Evolutionary conservation across 257 asterid genomes (phyloP).

Genomic region (Ajuga chamaepitys): DNA sequence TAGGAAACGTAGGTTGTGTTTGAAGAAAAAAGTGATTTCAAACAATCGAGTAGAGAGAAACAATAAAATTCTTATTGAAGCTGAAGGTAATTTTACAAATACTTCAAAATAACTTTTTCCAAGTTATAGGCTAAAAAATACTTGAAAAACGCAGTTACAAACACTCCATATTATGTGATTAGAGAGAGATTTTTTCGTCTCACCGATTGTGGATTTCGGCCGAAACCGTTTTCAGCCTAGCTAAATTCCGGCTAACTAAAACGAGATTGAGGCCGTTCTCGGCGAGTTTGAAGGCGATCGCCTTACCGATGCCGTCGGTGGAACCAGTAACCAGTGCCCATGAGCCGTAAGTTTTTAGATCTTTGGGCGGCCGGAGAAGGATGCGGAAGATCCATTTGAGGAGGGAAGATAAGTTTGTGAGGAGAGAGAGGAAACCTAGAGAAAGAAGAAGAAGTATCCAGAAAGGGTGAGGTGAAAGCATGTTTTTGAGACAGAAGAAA

Average conservation of each 20-base stretch:
- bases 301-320: conserved; percentile 78
- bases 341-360: conserved; percentile 54
- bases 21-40: too few relatives aligned
- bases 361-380: conserved; percentile 41
- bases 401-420: conserved; percentile 18
- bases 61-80: too few relatives aligned
- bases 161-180: too few relatives aligned
- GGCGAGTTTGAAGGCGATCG: conserved; percentile 71
- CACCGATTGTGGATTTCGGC: conserved; percentile 26
- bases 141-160: too few relatives aligned
- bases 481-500: background rate
- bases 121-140: too few relatives aligned
- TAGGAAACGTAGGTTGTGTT: too few relatives aligned
- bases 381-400: conserved; percentile 36
- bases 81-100: too few relatives aligned
- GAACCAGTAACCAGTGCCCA: conserved; percentile 89
- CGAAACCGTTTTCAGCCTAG: conserved; percentile 37
- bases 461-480: conserved; percentile 31
- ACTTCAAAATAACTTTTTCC: too few relatives aligned
- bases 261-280: conserved; percentile 54
- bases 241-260: conserved; percentile 39
- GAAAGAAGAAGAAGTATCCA: conserved; percentile 38
- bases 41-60: too few relatives aligned
- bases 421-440: conserved; percentile 41
- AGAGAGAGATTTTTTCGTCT: too few relatives aligned